These are phyloP conservation scores for Rubroboletus pulcherrimus DNA, from an alignment of 768 basidiomycete genomes.

Conservation along the genomic window DNA sequence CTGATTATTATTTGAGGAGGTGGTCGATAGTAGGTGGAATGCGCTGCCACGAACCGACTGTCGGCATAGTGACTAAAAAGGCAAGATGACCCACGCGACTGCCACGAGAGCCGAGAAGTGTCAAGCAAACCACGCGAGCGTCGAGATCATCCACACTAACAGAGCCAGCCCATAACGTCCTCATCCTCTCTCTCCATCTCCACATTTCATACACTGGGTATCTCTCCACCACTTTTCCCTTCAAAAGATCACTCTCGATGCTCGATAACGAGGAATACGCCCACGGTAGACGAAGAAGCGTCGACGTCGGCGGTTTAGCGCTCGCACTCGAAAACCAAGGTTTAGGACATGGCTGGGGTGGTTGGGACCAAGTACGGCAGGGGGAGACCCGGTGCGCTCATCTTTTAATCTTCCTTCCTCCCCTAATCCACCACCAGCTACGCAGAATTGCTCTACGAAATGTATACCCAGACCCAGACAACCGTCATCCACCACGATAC, in stretches of 20 bases:
- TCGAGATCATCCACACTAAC: slow-evolving; percentile 28
- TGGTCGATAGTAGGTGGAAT: neutral
- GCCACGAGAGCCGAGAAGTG: slow-evolving; percentile 35
- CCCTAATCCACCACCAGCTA: slow-evolving; percentile 39
- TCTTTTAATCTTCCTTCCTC: neutral
- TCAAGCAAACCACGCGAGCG: slow-evolving; percentile 35
- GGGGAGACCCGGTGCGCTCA: slow-evolving; percentile 47
- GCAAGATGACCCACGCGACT: slow-evolving; percentile 27
- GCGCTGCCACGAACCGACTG: slow-evolving; percentile 3
- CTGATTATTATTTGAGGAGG: neutral
- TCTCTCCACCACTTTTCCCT: neutral
- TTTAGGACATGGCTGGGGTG: slow-evolving; percentile 69
- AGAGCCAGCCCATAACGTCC: slow-evolving; percentile 9
- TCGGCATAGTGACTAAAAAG: slow-evolving; percentile 20
- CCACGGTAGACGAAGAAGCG: slow-evolving; percentile 60
- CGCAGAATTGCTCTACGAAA: slow-evolving; percentile 80
- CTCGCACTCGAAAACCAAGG: slow-evolving; percentile 65
- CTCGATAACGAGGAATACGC: slow-evolving; percentile 27
- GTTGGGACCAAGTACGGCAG: slow-evolving; percentile 48
- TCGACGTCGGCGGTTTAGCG: slow-evolving; percentile 86
- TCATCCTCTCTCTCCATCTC: slow-evolving; percentile 1
- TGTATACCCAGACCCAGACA: slow-evolving; percentile 75
- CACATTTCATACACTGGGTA: neutral
- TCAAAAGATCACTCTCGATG: slow-evolving; percentile 11
- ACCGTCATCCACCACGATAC: slow-evolving; percentile 55